Percentiles rank a stretch among this genome's conserved stretches.
Conservation (phyloP, 345 rosid genomes). For the Salix brachista region DNA sequence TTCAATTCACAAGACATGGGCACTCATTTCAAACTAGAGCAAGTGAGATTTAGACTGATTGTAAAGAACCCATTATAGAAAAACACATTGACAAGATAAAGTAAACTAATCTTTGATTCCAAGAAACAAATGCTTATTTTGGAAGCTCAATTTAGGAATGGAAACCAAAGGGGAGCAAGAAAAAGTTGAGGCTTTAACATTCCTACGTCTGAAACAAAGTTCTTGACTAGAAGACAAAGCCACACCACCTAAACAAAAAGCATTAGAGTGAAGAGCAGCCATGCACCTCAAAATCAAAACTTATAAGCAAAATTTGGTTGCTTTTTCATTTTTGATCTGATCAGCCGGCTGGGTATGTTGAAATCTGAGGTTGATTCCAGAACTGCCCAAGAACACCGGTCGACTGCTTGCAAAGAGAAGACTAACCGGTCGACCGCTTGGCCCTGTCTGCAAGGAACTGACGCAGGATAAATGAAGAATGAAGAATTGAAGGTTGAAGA, state of each 20-base stretch:
- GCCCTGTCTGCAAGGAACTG: too few relatives aligned
- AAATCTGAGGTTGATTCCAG: too few relatives aligned
- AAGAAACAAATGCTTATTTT: slow-evolving; percentile 17
- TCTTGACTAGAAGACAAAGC: slow-evolving; percentile 17
- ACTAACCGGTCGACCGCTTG: too few relatives aligned
- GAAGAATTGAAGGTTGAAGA: too few relatives aligned
- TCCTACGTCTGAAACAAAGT: too few relatives aligned
- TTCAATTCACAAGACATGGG: background rate
- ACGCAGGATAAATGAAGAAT: too few relatives aligned
- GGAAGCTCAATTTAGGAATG: slow-evolving; percentile 15
- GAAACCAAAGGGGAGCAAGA: slow-evolving; percentile 14
- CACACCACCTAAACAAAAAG: slow-evolving; percentile 15
- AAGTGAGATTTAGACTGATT: background rate
- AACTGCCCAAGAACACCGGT: too few relatives aligned
- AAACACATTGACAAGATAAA: background rate
- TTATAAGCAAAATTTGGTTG: background rate
- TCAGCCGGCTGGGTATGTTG: background rate
- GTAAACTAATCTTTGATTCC: background rate
- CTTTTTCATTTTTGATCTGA: background rate
- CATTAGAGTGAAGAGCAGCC: slow-evolving; percentile 42
- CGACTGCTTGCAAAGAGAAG: too few relatives aligned
- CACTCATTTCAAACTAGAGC: background rate
- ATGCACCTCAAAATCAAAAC: slow-evolving; percentile 14
- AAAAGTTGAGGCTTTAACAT: slow-evolving; percentile 21
- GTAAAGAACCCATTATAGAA: background rate